Conservation (phyloP, 306 rosid species). For the Inga laurina region DNA sequence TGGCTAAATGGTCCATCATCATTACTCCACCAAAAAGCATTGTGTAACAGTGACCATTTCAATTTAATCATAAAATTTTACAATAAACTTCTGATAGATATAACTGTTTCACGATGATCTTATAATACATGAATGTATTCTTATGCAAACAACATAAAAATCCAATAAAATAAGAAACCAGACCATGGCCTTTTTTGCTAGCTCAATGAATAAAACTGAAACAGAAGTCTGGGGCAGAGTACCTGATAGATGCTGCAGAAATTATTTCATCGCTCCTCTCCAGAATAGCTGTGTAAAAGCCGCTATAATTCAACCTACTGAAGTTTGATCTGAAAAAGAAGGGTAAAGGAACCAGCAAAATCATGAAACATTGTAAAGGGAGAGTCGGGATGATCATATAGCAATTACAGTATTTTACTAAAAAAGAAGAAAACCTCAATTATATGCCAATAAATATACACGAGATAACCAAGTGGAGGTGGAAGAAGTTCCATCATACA, state of each 20-base stretch:
- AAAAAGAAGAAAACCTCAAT: background rate
- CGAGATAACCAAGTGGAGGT: background rate
- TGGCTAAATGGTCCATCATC: background rate
- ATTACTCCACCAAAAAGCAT: background rate
- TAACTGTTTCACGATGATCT: background rate
- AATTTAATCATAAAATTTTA: background rate
- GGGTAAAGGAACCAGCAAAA: slow-evolving; percentile 10
- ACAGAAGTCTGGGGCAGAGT: background rate
- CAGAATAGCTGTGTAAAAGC: slow-evolving; percentile 90
- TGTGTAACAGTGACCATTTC: background rate
- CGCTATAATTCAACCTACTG: slow-evolving; percentile 78
- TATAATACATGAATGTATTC: background rate
- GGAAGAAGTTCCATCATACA: background rate
- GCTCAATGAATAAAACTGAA: slow-evolving; percentile 3
- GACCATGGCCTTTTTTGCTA: background rate
- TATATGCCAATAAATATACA: background rate
- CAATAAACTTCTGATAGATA: background rate
- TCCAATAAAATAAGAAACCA: background rate
- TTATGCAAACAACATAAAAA: background rate
- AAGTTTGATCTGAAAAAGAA: slow-evolving; percentile 80
- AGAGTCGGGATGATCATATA: background rate
- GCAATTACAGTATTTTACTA: background rate
- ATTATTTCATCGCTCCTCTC: slow-evolving; percentile 95
- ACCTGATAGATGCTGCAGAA: slow-evolving; percentile 94
- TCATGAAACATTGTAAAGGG: background rate